Conservation (phyloP, 768 basidiomycete genomes). For the Pisolithus albus region DNA sequence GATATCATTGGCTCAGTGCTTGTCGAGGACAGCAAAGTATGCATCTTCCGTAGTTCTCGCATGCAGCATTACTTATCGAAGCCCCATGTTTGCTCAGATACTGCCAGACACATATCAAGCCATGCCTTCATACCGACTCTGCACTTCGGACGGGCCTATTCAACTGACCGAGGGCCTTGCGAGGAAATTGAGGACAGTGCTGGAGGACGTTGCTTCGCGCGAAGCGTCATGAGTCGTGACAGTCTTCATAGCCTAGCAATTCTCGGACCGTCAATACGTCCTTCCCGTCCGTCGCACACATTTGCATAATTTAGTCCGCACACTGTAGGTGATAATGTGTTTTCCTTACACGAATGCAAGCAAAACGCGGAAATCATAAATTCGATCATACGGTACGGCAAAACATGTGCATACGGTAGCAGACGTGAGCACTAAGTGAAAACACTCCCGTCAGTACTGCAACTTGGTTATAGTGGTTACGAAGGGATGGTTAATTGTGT, state of each 20-base stretch:
- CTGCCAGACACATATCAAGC: conserved; percentile 67
- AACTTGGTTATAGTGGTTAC: too few relatives aligned
- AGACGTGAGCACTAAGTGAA: background rate
- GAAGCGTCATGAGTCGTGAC: conserved; percentile 21
- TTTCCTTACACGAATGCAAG: background rate
- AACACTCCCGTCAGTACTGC: background rate
- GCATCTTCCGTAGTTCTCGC: conserved; percentile 3
- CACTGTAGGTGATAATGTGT: background rate
- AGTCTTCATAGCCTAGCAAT: background rate
- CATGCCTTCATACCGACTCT: conserved; percentile 80
- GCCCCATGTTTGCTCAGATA: conserved; percentile 36
- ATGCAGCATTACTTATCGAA: background rate
- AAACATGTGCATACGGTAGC: background rate
- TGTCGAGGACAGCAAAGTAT: conserved; percentile 61
- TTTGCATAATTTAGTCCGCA: too few relatives aligned
- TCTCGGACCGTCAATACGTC: background rate
- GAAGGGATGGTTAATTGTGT: too few relatives aligned
- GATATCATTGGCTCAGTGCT: conserved; percentile 76
- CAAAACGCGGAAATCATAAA: conserved; percentile 10
- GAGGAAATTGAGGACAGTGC: conserved; percentile 34
- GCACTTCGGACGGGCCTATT: conserved; percentile 65
- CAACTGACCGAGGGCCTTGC: conserved; percentile 65
- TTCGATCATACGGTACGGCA: conserved; percentile 15
- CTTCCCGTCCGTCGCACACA: background rate
- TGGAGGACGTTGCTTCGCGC: conserved; percentile 28